Conservation (phyloP, 768 basidiomycete species). For the Neoboletus subvelutipes region DNA sequence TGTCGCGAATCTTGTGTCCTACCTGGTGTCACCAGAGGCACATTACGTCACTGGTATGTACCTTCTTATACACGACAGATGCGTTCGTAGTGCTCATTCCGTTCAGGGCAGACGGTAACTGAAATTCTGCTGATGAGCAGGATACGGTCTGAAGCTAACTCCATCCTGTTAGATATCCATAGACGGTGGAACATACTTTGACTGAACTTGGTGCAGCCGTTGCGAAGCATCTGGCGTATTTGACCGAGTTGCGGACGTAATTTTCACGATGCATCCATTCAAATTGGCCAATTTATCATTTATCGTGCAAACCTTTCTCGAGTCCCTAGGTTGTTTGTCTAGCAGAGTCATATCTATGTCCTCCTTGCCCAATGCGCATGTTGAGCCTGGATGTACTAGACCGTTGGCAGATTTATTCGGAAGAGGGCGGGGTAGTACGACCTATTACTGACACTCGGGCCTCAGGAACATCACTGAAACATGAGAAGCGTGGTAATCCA, state of each 20-base stretch:
- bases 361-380: not conserved
- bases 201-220: conserved; percentile 6
- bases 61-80: not conserved
- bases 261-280: no score
- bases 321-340: not conserved
- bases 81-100: not conserved
- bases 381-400: not conserved
- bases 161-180: conserved; percentile 19
- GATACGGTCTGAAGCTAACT: not conserved
- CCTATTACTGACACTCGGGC: no score
- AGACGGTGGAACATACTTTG: conserved; percentile 27
- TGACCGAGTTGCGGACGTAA: no score
- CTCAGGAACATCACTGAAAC: no score
- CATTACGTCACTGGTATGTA: conserved; percentile 35
- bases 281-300: no score
- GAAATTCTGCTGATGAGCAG: not conserved
- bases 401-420: not conserved
- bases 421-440: no score
- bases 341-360: not conserved
- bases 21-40: conserved; percentile 35
- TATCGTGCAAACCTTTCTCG: no score
- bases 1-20: conserved; percentile 38
- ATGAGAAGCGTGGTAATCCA: no score
- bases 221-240: no score
- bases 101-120: conserved; percentile 29